Conservation (phyloP, 2,329 filamentous ascomycete genomes). For the Claviceps pusilla region DNA sequence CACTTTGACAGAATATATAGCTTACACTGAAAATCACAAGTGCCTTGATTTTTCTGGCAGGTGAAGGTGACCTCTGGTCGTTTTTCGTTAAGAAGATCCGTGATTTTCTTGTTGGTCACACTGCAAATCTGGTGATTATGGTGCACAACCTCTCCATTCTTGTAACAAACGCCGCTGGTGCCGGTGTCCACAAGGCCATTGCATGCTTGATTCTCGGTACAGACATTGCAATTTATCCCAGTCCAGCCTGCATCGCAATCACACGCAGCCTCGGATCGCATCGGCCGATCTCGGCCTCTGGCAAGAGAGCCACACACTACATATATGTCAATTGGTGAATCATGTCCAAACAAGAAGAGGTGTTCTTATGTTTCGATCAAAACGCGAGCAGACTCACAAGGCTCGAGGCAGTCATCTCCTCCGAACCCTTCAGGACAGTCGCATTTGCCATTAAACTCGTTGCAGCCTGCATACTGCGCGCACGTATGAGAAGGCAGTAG, state of each 20-base stretch:
- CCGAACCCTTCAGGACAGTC: conserved; percentile 84
- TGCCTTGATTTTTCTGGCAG: conserved; percentile 57
- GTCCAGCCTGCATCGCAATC: conserved; percentile 86
- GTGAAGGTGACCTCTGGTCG: conserved; percentile 90
- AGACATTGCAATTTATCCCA: conserved; percentile 97
- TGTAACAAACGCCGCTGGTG: conserved; percentile 79
- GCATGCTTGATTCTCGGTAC: conserved; percentile 68
- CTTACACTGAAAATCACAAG: conserved; percentile 91
- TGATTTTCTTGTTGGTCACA: conserved; percentile 90
- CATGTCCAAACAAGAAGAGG: background rate
- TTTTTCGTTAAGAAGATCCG: conserved; percentile 68
- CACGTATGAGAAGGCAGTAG: conserved; percentile 84
- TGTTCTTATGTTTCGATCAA: background rate
- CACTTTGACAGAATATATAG: conserved; percentile 4
- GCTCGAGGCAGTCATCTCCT: conserved; percentile 81
- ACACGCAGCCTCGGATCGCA: conserved; percentile 57
- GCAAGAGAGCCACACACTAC: conserved; percentile 73
- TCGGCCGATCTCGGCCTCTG: conserved; percentile 62
- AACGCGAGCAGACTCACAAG: conserved; percentile 35
- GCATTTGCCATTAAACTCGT: conserved; percentile 82
- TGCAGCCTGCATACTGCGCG: conserved; percentile 79
- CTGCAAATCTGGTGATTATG: conserved; percentile 97
- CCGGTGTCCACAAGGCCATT: conserved; percentile 73
- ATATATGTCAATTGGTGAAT: background rate
- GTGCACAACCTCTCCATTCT: conserved; percentile 76